These are phyloP conservation scores for Arthrobotrys megalospora DNA, from an alignment of 2,329 filamentous ascomycete species.

Conservation along the genomic window DNA sequence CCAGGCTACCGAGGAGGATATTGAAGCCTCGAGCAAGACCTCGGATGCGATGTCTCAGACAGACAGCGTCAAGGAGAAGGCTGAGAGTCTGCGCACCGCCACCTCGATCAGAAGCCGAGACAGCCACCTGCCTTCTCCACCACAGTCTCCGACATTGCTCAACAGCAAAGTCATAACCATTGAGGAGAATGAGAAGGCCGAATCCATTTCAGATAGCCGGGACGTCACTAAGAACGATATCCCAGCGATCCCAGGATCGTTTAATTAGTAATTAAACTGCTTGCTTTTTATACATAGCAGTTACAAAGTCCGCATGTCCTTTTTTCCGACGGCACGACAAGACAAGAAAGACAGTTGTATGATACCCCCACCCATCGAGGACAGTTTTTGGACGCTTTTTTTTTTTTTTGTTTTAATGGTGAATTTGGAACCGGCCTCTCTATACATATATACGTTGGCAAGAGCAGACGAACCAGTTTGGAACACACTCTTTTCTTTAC, in stretches of 20 bases:
- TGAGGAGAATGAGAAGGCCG: slow-evolving; percentile 37
- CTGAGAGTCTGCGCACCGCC: slow-evolving; percentile 47
- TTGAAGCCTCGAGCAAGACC: slow-evolving; percentile 40
- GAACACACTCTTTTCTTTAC: slow-evolving; percentile 48
- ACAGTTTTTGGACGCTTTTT: slow-evolving; percentile 3
- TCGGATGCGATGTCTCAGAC: slow-evolving; percentile 41
- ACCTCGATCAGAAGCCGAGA: slow-evolving; percentile 52
- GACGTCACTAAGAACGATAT: slow-evolving; percentile 20
- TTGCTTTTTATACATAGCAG: slow-evolving; percentile 26
- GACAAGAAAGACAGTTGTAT: slow-evolving; percentile 22
- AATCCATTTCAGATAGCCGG: slow-evolving; percentile 36
- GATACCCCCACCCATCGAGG: slow-evolving; percentile 36
- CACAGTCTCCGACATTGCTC: slow-evolving; percentile 42
- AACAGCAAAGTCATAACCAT: slow-evolving; percentile 44
- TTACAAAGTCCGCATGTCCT: slow-evolving; percentile 19
- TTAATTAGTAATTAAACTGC: slow-evolving; percentile 51
- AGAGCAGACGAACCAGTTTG: slow-evolving; percentile 43
- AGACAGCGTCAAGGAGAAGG: slow-evolving; percentile 48
- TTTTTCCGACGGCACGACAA: slow-evolving; percentile 17
- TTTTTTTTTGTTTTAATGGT: slow-evolving; percentile 19
- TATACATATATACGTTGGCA: slow-evolving; percentile 36
- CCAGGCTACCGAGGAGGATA: slow-evolving; percentile 49
- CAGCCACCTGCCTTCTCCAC: slow-evolving; percentile 56
- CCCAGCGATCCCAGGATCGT: slow-evolving; percentile 41
- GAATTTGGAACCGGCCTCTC: slow-evolving; percentile 4